These are phyloP conservation scores for Lactifluus piperatus DNA, from an alignment of 768 basidiomycete species.

Conservation along the genomic window DNA sequence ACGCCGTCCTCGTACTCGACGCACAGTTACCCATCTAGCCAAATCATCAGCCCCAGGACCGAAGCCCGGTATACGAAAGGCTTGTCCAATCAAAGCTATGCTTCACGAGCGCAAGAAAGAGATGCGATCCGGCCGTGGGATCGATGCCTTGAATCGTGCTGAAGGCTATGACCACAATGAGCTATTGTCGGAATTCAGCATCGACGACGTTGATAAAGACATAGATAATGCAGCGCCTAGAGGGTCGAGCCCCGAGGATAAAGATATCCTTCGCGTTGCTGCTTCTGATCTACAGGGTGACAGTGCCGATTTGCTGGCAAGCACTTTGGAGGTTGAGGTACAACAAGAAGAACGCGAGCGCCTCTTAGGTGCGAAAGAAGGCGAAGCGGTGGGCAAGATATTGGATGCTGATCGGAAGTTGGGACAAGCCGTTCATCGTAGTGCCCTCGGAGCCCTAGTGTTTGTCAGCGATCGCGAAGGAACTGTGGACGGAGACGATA, in stretches of 20 bases:
- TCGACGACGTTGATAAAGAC: slow-evolving; percentile 9
- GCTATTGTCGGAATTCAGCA: slow-evolving; percentile 7
- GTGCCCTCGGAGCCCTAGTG: slow-evolving; percentile 2
- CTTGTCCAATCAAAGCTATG: slow-evolving; percentile 15
- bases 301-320: background rate
- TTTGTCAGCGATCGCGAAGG: background rate
- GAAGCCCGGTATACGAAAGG: background rate
- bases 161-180: slow-evolving; percentile 13
- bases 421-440: background rate
- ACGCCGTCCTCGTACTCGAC: background rate
- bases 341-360: slow-evolving; percentile 23
- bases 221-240: background rate
- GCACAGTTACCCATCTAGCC: background rate
- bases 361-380: slow-evolving; percentile 26
- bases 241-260: slow-evolving; percentile 8
- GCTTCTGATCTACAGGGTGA: background rate
- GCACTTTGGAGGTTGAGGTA: slow-evolving; percentile 18
- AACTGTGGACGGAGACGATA: background rate
- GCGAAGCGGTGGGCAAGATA: slow-evolving; percentile 27
- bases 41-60: background rate
- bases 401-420: slow-evolving; percentile 20
- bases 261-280: slow-evolving; percentile 6
- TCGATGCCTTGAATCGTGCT: slow-evolving; percentile 14
- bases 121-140: slow-evolving; percentile 10
- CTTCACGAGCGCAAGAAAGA: slow-evolving; percentile 16